Base-by-base conservation (phyloP, 345 rosid species). In the Citrus maxima region DNA sequence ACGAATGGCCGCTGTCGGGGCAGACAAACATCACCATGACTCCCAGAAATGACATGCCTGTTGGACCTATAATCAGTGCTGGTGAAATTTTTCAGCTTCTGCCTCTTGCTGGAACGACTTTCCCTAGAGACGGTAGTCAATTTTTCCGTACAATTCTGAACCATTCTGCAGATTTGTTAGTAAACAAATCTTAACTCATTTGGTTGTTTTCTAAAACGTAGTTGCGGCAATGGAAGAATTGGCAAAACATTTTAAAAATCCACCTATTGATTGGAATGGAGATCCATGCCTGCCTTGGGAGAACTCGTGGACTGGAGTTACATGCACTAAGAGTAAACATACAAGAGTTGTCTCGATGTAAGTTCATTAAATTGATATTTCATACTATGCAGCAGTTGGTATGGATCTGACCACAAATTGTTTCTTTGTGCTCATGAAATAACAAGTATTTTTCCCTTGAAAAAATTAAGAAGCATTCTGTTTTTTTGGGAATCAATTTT, bases 261-360 rank as follows among this genome's bases (percentile, higher is more conserved):
- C 91, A 4, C 97, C 95, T 6, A 40, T 87, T 21, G 98, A 94
- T 82, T 94, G 99, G 99, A 82, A 58, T 1, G 98, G 98, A 0
- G 98, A 96, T 83, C 98, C 99, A 13, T 96, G 99, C 86, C 84
- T 93, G 75, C 99, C 99, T 82, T 76, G 27, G 4, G 83, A 84
- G 27, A 83, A 92, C 81, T 91, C 98, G 2, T 96, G 98, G 99
- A 92, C 97, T 27, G 99, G 99, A 35, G 85, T 96, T 75, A 42
- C 88, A 62, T 96, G 99, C 81, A 88, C 94, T 75, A 74, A 80
- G 35, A 90, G 87, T 70, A 74, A 73, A 55, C n/a, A 76, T 55
- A 77, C 88, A 22, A 86, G 97, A 87, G 88, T 94, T 55, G 72
- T 84, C 69, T 62, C 88, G 55, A 46, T 94, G 99, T 94, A 91